Evolutionary conservation across 306 rosid genomes (phyloP).

Genomic region (Cyclanthera cordifolia): DNA sequence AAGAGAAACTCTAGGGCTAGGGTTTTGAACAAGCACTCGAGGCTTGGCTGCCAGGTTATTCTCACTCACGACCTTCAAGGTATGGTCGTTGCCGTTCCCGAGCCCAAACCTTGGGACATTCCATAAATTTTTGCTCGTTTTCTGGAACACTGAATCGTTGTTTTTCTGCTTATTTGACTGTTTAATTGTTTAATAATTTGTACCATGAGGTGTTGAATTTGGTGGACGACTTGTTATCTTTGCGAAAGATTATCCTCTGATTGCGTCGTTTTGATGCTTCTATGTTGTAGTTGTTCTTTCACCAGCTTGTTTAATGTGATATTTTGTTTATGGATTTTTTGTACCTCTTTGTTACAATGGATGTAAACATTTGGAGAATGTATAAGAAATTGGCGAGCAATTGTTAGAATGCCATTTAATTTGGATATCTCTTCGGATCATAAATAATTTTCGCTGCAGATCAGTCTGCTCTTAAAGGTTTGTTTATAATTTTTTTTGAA

Average conservation of each 20-base stretch:
- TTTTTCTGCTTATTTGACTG: not conserved
- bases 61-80: conserved; percentile 70
- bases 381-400: not conserved
- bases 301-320: not conserved
- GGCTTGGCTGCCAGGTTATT: conserved; percentile 83
- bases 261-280: conserved; percentile 7
- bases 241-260: not conserved
- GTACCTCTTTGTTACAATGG: not conserved
- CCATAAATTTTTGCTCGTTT: conserved; percentile 23
- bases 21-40: conserved; percentile 64
- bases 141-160: not conserved
- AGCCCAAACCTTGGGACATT: conserved; percentile 86
- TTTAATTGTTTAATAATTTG: not conserved
- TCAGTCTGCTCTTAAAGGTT: no score
- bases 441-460: no score
- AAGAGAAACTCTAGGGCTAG: conserved; percentile 50
- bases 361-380: not conserved
- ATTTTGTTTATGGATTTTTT: not conserved
- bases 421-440: no score
- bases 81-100: conserved; percentile 85
- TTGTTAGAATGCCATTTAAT: no score
- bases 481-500: no score
- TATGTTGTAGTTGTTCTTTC: not conserved
- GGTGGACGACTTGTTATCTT: not conserved
- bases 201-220: conserved; percentile 6